Base-by-base conservation (phyloP, 2,329 filamentous ascomycete species). In the Exophiala calicioides region DNA sequence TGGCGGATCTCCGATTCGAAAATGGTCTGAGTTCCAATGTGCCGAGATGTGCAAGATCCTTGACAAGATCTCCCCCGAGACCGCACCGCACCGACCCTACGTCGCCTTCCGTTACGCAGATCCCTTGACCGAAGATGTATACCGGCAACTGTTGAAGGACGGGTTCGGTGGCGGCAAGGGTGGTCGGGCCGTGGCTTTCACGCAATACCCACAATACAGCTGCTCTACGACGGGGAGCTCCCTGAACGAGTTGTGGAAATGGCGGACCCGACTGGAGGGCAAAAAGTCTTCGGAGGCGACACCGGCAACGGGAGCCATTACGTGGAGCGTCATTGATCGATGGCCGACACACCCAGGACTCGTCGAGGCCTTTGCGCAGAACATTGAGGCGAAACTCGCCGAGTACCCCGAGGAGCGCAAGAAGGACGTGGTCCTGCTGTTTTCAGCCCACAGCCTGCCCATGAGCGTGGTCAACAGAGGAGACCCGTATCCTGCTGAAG, bases 401-500 rank as follows among this genome's bases (percentile, higher is more conserved):
- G 86, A 88, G 53, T 98, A 97, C 60, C 89, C 91, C 0, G 80
- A 85, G 61, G 88, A 93, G 52, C 79, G 83, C 57, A 78, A 90
- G 56, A 82, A 87, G 47, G 75, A 88, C 52, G 93, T 91, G 1
- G 84, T 97, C 2, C 71, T 98, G 27, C 75, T 98, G 12, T 98
- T 96, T 69, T 95, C 90, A 3, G 93, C 93, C 1, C 93, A 98
- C 72, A 95, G 89, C 61, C 72, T 98, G 58, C 93, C 93, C 27
- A 98, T 98, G 93, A 86, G 85, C 43, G 93, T 98, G 6, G 90
- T 98, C 43, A 98, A 98, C 71, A 80, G 91, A 76, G 84, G 93
- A 52, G 93, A 98, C 62, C 87, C 93, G 1, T 98, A 98, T 66
- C 91, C 93, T 1, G 85, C 88, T 23, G 93, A 98, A 68, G 93